phyloP scores from a whole-genome alignment of 495 filamentous ascomycete genomes.

The Articulospora tetracladia region DNA sequence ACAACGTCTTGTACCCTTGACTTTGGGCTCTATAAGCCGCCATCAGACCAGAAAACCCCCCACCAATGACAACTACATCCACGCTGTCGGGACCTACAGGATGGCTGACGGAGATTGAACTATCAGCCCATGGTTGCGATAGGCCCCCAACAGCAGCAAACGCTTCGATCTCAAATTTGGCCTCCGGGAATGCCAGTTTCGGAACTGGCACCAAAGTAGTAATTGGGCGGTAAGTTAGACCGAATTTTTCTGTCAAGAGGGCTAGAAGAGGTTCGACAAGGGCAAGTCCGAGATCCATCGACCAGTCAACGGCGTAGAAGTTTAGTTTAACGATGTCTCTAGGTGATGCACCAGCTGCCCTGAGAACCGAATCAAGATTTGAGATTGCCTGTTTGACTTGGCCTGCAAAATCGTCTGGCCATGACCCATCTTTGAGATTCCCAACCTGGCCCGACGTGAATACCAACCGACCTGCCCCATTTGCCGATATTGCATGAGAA shows the following conservation, averaged over 20 bases:
- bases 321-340: constrained; percentile 32
- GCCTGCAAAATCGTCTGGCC: constrained; percentile 27
- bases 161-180: constrained; percentile 36
- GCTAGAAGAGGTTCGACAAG: constrained; percentile 26
- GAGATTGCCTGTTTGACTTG: constrained; percentile 31
- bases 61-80: constrained; percentile 48
- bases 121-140: no score
- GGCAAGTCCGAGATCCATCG: constrained; percentile 18
- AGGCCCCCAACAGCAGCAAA: constrained; percentile 28
- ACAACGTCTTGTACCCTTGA: constrained; percentile 36
- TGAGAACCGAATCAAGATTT: constrained; percentile 23
- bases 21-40: constrained; percentile 37
- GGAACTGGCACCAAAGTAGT: constrained; percentile 32
- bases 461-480: not conserved
- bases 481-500: no score
- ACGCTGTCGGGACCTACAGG: not conserved
- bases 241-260: no score
- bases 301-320: constrained; percentile 34
- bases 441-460: constrained; percentile 29
- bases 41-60: constrained; percentile 43
- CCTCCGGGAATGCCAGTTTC: constrained; percentile 27
- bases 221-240: constrained; percentile 28
- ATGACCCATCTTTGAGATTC: constrained; percentile 16
- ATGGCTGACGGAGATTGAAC: no score
- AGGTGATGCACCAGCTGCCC: constrained; percentile 3